A percentile compares a stretch with the other conserved stretches of the same genome.
Conservation (phyloP, 106 monocot genomes). For the Dendrobium catenatum region DNA sequence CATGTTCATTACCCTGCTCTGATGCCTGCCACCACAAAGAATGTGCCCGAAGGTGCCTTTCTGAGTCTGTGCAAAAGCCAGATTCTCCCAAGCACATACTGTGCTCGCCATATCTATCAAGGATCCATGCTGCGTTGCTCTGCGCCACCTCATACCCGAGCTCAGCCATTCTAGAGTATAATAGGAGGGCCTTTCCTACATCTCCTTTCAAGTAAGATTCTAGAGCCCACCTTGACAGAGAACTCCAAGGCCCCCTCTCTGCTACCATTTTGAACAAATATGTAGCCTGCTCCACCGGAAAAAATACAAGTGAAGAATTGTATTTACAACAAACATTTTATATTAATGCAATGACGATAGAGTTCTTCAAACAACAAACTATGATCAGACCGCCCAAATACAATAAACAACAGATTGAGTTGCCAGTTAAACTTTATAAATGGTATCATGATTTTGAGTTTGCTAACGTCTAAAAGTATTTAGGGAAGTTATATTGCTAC, state of each 20-base stretch:
- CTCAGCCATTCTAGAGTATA: conserved; percentile 94
- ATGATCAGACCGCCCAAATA: neutral
- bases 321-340: neutral
- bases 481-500: too few relatives aligned
- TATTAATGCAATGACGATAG: neutral
- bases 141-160: conserved; percentile 92
- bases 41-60: conserved; percentile 86
- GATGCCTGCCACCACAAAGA: conserved; percentile 97
- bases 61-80: conserved; percentile 73
- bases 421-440: neutral
- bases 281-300: conserved; percentile 44
- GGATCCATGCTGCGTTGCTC: conserved; percentile 99
- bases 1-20: conserved; percentile 97
- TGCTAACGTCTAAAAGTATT: neutral
- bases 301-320: neutral
- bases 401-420: neutral
- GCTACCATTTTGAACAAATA: conserved; percentile 73
- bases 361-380: neutral
- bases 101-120: conserved; percentile 81
- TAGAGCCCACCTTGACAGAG: conserved; percentile 77
- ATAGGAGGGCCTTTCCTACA: conserved; percentile 69
- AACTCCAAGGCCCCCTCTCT: conserved; percentile 95
- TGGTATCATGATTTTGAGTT: neutral
- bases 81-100: conserved; percentile 93
- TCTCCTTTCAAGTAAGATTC: conserved; percentile 87